phyloP scores from a whole-genome alignment of 371 early-diverging fungal species.

The Mucor circinelloides region DNA sequence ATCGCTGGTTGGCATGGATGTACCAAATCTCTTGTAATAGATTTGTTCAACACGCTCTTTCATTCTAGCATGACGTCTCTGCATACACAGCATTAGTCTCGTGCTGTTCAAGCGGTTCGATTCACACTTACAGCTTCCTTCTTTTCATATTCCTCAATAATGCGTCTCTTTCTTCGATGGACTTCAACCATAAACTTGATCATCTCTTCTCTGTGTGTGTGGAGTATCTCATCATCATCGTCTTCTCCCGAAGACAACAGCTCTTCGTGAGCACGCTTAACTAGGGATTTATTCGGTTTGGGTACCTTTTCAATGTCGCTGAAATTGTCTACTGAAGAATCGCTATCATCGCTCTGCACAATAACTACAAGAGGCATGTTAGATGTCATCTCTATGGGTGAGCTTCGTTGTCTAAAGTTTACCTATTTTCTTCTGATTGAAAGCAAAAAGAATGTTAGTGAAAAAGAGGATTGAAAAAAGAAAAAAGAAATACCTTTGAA shows the following conservation, averaged over 20 bases:
- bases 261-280: slow-evolving; percentile 29
- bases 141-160: slow-evolving; percentile 47
- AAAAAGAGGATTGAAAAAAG: neutral
- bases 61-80: slow-evolving; percentile 35
- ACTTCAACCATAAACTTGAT: slow-evolving; percentile 51
- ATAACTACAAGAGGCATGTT: neutral
- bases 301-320: slow-evolving; percentile 23
- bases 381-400: neutral
- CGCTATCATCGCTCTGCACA: slow-evolving; percentile 10
- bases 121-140: slow-evolving; percentile 37
- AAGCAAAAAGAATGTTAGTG: neutral
- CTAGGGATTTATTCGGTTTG: slow-evolving; percentile 13
- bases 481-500: neutral
- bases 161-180: slow-evolving; percentile 34
- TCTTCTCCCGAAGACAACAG: slow-evolving; percentile 24
- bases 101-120: neutral
- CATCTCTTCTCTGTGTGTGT: slow-evolving; percentile 38
- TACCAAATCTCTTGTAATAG: slow-evolving; percentile 44
- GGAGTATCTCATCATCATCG: slow-evolving; percentile 41
- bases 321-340: slow-evolving; percentile 25
- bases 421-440: neutral
- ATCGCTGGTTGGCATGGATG: slow-evolving; percentile 24
- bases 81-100: neutral
- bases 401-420: neutral
- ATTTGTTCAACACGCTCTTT: slow-evolving; percentile 36